Base-by-base conservation (phyloP, 352 stramenopile genomes). In the Pythium guiyangense region DNA sequence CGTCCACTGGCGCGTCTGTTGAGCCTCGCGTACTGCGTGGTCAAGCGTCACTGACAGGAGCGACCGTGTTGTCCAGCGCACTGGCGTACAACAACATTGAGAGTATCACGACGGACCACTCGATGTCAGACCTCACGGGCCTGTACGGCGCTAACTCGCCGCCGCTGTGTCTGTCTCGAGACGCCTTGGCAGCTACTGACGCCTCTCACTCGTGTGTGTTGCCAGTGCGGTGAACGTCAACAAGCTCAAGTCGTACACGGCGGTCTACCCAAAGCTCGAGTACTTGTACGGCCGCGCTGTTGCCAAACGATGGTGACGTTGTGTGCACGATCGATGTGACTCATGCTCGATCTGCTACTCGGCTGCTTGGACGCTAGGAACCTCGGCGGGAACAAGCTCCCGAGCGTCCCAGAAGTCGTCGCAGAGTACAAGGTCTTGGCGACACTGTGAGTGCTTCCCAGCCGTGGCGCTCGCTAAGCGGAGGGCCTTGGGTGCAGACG, bases 381-480 rank as follows among this genome's bases (percentile, higher is more conserved):
- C 17, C 35, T 57, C 25, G 39, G 37, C 22, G 46, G 46, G 25
- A 57, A 57, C 26, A 34, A 48, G 4, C 37, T 57, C 12, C 17
- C 14, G 1, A 17, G 40, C 27, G 25, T 57, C 11, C 51, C 51
- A 10, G 40, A 29, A 11, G 35, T 27, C 10, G n/a, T 57, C 17
- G 11, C 14, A 4, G 20, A 57, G 6, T 11, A 42, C 51, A 27
- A 22, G 25, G 22, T 26, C 14, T 22, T 57, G 4, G 18, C 3
- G 18, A 43, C 48, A 43, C 29, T 53, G 48, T 53, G 43, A 27
- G 48, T 53, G 1, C 8, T 22, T 6, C n/a, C n/a, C n/a, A n/a
- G n/a, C n/a, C n/a, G n/a, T n/a, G n/a, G n/a, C n/a, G n/a, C n/a
- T n/a, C n/a, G n/a, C n/a, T n/a, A n/a, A n/a, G n/a, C n/a, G n/a